Base-by-base conservation (phyloP, 257 asterid genomes). In the Solanum sparsipilum region DNA sequence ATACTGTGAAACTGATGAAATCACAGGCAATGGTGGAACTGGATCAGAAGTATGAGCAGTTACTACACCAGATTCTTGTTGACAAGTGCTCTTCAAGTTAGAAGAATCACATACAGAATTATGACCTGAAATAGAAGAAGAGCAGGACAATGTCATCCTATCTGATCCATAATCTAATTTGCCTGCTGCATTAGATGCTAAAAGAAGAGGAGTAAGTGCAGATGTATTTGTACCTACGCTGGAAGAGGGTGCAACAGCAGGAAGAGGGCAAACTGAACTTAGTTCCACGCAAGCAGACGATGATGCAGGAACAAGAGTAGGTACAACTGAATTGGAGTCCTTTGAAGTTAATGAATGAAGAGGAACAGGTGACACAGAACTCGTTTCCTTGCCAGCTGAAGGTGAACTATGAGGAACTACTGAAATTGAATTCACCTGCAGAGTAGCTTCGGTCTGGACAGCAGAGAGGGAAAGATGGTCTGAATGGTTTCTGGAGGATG, bases 391-490 rank as follows among this genome's bases (percentile, higher is more conserved):
- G 74, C 74, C 36, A 71, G 52, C 88, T 34, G 89, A 32, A 67
- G 89, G 79, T 82, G 68, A 72, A 81, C n/a, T 56, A 86, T 76
- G 73, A 86, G 74, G 88, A 65, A 60, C 58, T 12, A 63, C 90
- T 81, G 92, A 84, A 90, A 72, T 90, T 35, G 86, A 72, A 32
- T 46, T 29, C 18, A 36, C 85, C 87, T 89, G 90, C 67, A 67
- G 75, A 48, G 71, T 56, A 85, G 87, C 91, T 85, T 90, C 94
- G 31, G 68, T 90, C 82, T 81, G 39, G 82, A 35, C 41, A 18
- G 90, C 87, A 89, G 90, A 85, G 85, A 88, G 92, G 74, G 93
- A 73, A 83, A 87, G 93, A 86, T 94, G 81, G 44, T 84, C 89
- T 46, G 73, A 84, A 58, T 88, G 32, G 52, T 81, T 87, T 76